phyloP scores from a whole-genome alignment of 495 filamentous ascomycete genomes.

The Hypomontagnella submonticulosa region DNA sequence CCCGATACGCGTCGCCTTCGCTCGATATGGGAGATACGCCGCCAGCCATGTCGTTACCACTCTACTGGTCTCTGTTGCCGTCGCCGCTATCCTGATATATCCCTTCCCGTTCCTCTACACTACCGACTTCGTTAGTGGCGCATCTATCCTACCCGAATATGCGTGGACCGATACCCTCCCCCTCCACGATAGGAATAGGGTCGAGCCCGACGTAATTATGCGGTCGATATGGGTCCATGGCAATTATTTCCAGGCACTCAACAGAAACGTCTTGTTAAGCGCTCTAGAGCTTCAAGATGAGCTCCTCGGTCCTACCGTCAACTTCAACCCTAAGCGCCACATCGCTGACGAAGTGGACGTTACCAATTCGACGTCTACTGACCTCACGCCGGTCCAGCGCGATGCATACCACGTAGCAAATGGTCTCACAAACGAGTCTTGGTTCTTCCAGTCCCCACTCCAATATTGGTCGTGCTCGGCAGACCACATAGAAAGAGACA shows the following conservation, averaged over 20 bases:
- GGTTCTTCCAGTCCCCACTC: conserved; percentile 78
- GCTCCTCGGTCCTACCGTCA: conserved; percentile 63
- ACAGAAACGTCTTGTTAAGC: conserved; percentile 66
- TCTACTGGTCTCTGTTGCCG: conserved; percentile 70
- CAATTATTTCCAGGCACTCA: conserved; percentile 76
- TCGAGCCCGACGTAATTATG: conserved; percentile 65
- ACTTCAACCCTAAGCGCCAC: conserved; percentile 60
- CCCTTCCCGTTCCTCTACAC: conserved; percentile 75
- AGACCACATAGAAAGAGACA: conserved; percentile 63
- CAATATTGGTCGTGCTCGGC: conserved; percentile 77
- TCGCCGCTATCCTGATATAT: conserved; percentile 71
- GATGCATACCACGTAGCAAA: conserved; percentile 63
- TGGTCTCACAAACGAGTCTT: conserved; percentile 62
- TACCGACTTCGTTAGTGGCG: conserved; percentile 67
- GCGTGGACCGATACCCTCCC: conserved; percentile 79
- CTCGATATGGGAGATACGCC: conserved; percentile 69
- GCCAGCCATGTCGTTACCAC: conserved; percentile 74
- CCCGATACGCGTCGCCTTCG: conserved; percentile 68
- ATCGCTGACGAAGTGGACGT: conserved; percentile 34
- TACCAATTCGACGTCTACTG: conserved; percentile 31
- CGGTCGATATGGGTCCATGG: conserved; percentile 68
- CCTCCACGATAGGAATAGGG: conserved; percentile 51
- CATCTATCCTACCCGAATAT: conserved; percentile 73
- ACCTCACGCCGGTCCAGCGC: conserved; percentile 55
- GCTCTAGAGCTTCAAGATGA: conserved; percentile 72